Conservation (phyloP, 495 filamentous ascomycete species). For the Trichoderma virens region DNA sequence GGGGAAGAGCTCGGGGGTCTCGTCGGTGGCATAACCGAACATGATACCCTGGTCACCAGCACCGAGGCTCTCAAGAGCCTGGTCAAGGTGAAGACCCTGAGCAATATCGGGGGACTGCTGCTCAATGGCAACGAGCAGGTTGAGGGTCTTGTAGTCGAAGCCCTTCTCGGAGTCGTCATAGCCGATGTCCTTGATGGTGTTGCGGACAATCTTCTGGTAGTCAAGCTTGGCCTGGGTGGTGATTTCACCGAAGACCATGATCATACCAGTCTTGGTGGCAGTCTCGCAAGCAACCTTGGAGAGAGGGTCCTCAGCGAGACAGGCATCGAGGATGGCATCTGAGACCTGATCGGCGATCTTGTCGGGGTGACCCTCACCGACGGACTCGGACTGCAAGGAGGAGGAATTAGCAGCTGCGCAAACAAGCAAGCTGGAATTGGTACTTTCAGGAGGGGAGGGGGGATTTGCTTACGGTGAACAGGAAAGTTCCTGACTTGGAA, state of each 20-base stretch:
- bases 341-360: conserved; percentile 99
- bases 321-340: conserved; percentile 97
- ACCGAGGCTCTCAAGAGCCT: conserved; percentile 94
- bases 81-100: conserved; percentile 93
- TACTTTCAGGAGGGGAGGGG: neutral
- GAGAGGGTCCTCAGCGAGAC: conserved; percentile 83
- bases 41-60: conserved; percentile 99
- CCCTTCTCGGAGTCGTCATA: conserved; percentile 96
- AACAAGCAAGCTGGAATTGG: too few species aligned
- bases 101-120: conserved; percentile 98
- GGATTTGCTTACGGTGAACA: conserved; percentile 69
- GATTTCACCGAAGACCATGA: conserved; percentile 99
- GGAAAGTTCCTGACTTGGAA: conserved; percentile 57
- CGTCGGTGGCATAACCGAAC: conserved; percentile 99
- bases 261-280: conserved; percentile 98
- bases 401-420: conserved; percentile 15
- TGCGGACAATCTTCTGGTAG: conserved; percentile 96
- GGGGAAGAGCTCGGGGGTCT: conserved; percentile 95
- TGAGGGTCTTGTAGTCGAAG: conserved; percentile 99
- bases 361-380: conserved; percentile 96
- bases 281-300: conserved; percentile 99
- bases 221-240: conserved; percentile 91
- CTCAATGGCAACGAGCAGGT: conserved; percentile 97
- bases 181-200: conserved; percentile 94
- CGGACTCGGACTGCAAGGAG: conserved; percentile 72